Conservation (phyloP, 2,329 filamentous ascomycete genomes). For the Stagonosporopsis tanaceti region DNA sequence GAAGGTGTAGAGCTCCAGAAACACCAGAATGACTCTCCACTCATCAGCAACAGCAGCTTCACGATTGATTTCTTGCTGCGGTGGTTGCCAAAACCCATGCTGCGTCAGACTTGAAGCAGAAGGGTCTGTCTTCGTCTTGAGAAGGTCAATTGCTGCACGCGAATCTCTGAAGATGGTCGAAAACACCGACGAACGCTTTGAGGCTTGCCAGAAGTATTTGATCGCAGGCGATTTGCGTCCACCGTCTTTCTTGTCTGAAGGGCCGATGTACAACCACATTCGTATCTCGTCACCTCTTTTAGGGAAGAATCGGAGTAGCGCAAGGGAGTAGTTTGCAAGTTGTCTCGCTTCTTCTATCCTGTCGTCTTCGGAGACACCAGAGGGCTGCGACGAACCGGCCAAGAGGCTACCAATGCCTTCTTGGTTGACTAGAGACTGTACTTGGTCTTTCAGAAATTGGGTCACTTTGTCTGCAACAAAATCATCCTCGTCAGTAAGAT, state of each 20-base stretch:
- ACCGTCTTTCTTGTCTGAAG: conserved; percentile 57
- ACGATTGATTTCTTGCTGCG: conserved; percentile 41
- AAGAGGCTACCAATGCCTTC: conserved; percentile 74
- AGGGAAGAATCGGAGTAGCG: conserved; percentile 85
- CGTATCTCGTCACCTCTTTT: conserved; percentile 84
- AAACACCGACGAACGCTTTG: conserved; percentile 66
- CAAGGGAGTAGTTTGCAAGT: conserved; percentile 85
- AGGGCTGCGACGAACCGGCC: conserved; percentile 50
- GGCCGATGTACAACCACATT: conserved; percentile 89
- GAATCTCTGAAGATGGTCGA: conserved; percentile 64
- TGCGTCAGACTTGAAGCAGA: conserved; percentile 25
- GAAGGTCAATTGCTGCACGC: conserved; percentile 64
- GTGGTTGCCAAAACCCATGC: conserved; percentile 46
- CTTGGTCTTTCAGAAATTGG: conserved; percentile 67
- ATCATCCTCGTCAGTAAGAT: conserved; percentile 37
- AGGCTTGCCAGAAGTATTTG: conserved; percentile 83
- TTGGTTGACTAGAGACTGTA: conserved; percentile 77
- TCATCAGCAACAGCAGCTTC: conserved; percentile 66
- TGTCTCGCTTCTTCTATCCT: conserved; percentile 70
- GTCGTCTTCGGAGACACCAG: conserved; percentile 46
- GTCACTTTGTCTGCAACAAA: conserved; percentile 43
- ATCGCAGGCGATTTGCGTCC: conserved; percentile 67
- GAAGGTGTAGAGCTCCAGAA: conserved; percentile 93
- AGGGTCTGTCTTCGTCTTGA: conserved; percentile 53
- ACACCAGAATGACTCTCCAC: conserved; percentile 88